Evolutionary conservation across 768 basidiomycete species (phyloP), one percentile per base, ranked within the genome.

Genomic region (Exsudoporus frostii): DNA sequence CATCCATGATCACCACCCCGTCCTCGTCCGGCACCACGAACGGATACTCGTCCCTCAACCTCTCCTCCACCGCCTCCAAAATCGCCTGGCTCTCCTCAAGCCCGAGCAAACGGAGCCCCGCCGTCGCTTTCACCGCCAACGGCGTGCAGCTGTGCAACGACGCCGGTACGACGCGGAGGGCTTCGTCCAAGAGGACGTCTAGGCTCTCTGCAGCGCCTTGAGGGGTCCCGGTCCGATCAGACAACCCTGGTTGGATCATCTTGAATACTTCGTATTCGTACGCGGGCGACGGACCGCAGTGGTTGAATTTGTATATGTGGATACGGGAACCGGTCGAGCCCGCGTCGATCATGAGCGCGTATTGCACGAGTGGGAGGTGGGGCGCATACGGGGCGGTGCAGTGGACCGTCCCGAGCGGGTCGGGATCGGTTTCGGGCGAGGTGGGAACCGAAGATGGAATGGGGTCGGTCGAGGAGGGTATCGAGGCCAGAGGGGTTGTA

Each of bases 281-380:
- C 20, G 76, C 66, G 1, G 93, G 85, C 0, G 88, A 82, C 0
- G 85, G 69, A 0, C 77, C 76, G 74, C 93, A 94, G 75, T 93
- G 86, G 79, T 96, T 80, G 83, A 98, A 98, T 67, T 97, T 98
- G 85, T 98, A 99, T 30, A 98, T 80, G 78, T 99, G 97, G 64
- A 98, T 94, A 17, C 97, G 84, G 0, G 95, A 97, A 19, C 96
- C 97, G 0, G 94, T 97, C 17, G 95, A 98, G 22, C 97, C 97
- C 1, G 97, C 96, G 70, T 99, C 97, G 73, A 98, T 90, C 86
- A 98, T 97, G 63, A 98, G 81, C 0, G 92, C 94, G 70, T 90
- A 99, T 68, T 93, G 92, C 13, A 96, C 87, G 52, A 96, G 76
- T 0, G 80, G 78, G 45, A 75, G 64, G 47, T 70, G 63, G 1